Evolutionary conservation across 352 stramenopile species (phyloP).

Genomic region (Pythium periplocum): DNA sequence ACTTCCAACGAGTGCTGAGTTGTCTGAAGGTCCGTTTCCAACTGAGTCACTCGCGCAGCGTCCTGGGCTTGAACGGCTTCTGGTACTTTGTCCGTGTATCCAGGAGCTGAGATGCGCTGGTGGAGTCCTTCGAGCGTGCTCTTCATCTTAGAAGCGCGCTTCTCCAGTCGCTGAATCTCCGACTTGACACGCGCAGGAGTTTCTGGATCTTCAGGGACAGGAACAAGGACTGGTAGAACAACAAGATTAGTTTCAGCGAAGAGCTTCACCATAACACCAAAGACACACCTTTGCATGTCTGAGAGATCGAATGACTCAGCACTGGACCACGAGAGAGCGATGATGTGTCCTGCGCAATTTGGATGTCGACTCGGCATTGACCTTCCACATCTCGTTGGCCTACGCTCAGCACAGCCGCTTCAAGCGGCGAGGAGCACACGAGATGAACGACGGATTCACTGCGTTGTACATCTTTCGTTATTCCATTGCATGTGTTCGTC

Average conservation of each 20-base stretch:
- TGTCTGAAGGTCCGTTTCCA: constrained; percentile 50
- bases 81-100: constrained; percentile 65
- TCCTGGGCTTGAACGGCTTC: constrained; percentile 61
- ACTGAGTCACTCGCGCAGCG: constrained; percentile 39
- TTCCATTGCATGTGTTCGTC: no score
- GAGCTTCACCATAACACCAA: background rate
- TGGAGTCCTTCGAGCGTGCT: constrained; percentile 39
- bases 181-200: constrained; percentile 53
- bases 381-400: constrained; percentile 12
- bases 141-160: constrained; percentile 51
- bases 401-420: constrained; percentile 8
- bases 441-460: constrained; percentile 12
- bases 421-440: background rate
- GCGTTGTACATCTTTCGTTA: background rate
- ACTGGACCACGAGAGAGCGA: background rate
- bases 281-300: constrained; percentile 21
- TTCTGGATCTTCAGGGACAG: constrained; percentile 56
- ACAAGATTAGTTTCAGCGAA: constrained; percentile 1
- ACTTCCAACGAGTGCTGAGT: constrained; percentile 48
- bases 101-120: constrained; percentile 30
- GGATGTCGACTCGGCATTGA: constrained; percentile 12
- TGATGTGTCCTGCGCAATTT: background rate
- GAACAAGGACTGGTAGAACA: constrained; percentile 46
- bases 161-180: constrained; percentile 62
- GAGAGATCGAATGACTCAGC: constrained; percentile 22